A percentile compares a stretch with the other conserved stretches of the same genome.
Conservation (phyloP, 257 asterid genomes). For the Primulina eburnea region DNA sequence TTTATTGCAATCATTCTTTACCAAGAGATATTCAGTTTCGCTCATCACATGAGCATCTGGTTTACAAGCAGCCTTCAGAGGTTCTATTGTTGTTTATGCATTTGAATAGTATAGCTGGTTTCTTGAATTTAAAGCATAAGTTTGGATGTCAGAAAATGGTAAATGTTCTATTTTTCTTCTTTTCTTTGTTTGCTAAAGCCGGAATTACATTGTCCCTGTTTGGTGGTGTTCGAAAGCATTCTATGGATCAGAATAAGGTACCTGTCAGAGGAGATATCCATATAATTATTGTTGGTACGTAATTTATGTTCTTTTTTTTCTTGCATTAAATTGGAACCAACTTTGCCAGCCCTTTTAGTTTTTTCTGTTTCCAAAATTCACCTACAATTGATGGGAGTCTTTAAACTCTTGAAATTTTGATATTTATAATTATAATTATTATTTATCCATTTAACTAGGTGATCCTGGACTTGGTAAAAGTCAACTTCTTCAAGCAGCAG, state of each 20-base stretch:
- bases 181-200: constrained; percentile 44
- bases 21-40: constrained; percentile 3
- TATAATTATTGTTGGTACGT: constrained; percentile 80
- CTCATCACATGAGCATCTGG: constrained; percentile 10
- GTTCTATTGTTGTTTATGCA: constrained; percentile 22
- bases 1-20: not conserved
- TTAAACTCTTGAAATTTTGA: constrained; percentile 24
- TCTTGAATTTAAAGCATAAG: constrained; percentile 12
- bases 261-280: constrained; percentile 98
- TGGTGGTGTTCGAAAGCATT: constrained; percentile 93
- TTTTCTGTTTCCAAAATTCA: constrained; percentile 20
- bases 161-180: not conserved
- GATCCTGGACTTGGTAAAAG: constrained; percentile 99
- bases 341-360: constrained; percentile 11
- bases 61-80: constrained; percentile 10
- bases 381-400: constrained; percentile 20
- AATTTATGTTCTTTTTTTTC: constrained; percentile 8
- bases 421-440: constrained; percentile 1
- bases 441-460: constrained; percentile 43
- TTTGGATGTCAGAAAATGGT: constrained; percentile 17
- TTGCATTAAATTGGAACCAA: constrained; percentile 17
- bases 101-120: constrained; percentile 18
- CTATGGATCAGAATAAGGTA: constrained; percentile 97
- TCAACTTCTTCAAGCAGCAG: constrained; percentile 96
- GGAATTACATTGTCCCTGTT: constrained; percentile 81